Evolutionary conservation across 164 flowering plant genomes (phyloP), one percentile per base, ranked within the genome.

Genomic region (Vitis amurensis): DNA sequence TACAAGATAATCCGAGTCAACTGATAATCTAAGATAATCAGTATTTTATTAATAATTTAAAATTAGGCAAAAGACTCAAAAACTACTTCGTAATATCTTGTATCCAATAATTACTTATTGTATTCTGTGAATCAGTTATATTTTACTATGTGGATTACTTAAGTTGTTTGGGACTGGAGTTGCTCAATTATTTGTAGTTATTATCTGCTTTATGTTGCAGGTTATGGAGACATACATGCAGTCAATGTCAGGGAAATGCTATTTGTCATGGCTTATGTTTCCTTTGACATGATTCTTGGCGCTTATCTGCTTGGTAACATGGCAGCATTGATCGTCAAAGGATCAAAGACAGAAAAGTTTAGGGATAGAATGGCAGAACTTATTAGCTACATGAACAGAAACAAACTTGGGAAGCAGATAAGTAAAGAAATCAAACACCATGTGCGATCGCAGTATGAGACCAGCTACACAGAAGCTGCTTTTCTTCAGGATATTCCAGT

Each of bases 161-260:
- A 31, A 31, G 44, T 31, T 31, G 44, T 31, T 4, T 31, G 44
- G 44, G 44, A 31, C 44, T 31, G 44, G 44, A 31, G 44, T 31
- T 31, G 8, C 53, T 66, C 8, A 5, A 29, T 67, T 2, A 14
- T 53, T 8, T 44, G 59, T 63, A 58, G 57, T 61, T 17, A 61
- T 53, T 56, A 5, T 51, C 48, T 19, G 47, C 59, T 52, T 67
- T 69, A 9, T 67, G 70, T 57, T 55, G 55, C 86, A 91, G 97
- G 94, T 65, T 89, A 89, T 83, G 97, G 97, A 66, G 97, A 91
- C 19, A 87, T 89, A 77, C 97, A 89, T 79, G 97, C 94, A 16
- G 91, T 91, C 14, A 91, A 91, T 76, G 14, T 77, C 50, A 84
- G 92, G 72, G 97, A 91, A 68, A 91, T 91, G 97, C 85, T 91